Percentiles rank a stretch among this genome's conserved stretches.
These are phyloP conservation scores for Colletotrichum cuscutae DNA, from an alignment of 2,329 filamentous ascomycete genomes.

Conservation along the genomic window DNA sequence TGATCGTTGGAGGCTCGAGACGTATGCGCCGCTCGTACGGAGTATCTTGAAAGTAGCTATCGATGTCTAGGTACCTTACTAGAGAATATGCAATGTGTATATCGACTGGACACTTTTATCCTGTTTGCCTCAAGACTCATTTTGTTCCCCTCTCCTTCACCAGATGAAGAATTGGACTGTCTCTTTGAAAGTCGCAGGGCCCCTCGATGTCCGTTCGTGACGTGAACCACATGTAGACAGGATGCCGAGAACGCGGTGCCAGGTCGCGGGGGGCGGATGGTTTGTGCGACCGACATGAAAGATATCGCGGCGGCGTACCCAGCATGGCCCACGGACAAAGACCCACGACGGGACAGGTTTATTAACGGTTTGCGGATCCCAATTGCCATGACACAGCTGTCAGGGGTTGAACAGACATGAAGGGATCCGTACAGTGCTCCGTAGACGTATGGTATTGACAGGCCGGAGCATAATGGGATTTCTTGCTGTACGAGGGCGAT, in stretches of 20 bases:
- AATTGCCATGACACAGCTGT: background rate
- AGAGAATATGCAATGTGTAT: background rate
- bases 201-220: background rate
- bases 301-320: conserved; percentile 5
- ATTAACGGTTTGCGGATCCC: conserved; percentile 23
- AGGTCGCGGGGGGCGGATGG: background rate
- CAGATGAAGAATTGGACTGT: background rate
- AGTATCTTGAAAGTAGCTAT: background rate
- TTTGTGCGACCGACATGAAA: conserved; percentile 9
- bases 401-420: background rate
- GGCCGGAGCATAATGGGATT: background rate
- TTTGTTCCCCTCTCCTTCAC: background rate
- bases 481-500: background rate
- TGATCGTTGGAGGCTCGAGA: background rate
- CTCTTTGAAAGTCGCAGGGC: background rate
- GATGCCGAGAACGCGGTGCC: conserved; percentile 7
- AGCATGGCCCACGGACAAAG: background rate
- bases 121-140: background rate
- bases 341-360: conserved; percentile 10
- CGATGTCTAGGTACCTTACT: background rate
- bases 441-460: background rate
- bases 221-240: conserved; percentile 4
- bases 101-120: background rate
- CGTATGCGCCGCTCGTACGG: background rate
- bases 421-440: background rate